Conservation (phyloP, 2,329 filamentous ascomycete genomes). For the Tetracladium maxilliforme region DNA sequence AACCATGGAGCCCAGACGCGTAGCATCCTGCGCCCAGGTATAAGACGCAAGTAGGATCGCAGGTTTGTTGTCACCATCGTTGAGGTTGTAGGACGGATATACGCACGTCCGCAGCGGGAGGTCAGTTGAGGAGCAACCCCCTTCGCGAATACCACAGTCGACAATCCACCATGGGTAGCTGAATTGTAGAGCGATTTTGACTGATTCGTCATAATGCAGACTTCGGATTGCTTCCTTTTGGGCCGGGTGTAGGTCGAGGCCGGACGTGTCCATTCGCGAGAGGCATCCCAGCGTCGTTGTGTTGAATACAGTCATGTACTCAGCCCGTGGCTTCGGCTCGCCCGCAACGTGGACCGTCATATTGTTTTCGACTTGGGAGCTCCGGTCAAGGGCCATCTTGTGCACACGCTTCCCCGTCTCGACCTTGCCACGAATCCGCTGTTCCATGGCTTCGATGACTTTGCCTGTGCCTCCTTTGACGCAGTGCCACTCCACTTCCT, state of each 20-base stretch:
- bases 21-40: constrained; percentile 19
- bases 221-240: constrained; percentile 14
- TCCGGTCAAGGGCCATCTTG: constrained; percentile 6
- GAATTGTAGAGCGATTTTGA: constrained; percentile 18
- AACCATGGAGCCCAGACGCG: constrained; percentile 14
- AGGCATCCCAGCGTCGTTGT: constrained; percentile 8
- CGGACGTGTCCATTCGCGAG: constrained; percentile 6
- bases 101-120: constrained; percentile 12
- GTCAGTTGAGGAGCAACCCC: constrained; percentile 13
- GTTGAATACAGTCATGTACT: constrained; percentile 6
- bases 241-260: constrained; percentile 5
- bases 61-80: constrained; percentile 7
- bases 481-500: constrained; percentile 12
- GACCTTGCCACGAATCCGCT: constrained; percentile 7
- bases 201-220: constrained; percentile 13
- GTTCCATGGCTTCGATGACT: constrained; percentile 13
- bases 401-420: constrained; percentile 7
- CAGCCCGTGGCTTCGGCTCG: constrained; percentile 3
- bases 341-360: constrained; percentile 5
- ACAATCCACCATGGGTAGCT: constrained; percentile 14
- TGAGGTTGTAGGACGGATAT: constrained; percentile 17
- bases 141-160: constrained; percentile 8
- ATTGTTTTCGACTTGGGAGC: constrained; percentile 3
- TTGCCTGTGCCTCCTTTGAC: constrained; percentile 15
- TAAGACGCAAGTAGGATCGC: constrained; percentile 20